Percentiles rank a stretch among this genome's conserved stretches.
Evolutionary conservation across 2,329 filamentous ascomycete species (phyloP).

Genomic region (Paecilomyces dactylethromorphus): DNA sequence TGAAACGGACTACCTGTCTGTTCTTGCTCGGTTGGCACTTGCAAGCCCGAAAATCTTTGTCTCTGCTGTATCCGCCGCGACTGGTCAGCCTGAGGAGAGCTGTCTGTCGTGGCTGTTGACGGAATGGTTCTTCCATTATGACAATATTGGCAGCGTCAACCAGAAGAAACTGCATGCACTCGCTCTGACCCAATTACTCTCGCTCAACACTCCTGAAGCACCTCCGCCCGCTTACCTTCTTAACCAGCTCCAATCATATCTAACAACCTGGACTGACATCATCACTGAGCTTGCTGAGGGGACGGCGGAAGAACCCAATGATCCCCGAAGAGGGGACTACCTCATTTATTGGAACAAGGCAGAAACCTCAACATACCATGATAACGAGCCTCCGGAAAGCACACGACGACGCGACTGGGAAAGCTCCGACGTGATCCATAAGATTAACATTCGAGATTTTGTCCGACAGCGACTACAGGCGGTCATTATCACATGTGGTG

Average conservation of each 20-base stretch:
- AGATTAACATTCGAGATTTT: slow-evolving; percentile 39
- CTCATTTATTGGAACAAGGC: slow-evolving; percentile 33
- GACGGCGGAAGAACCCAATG: slow-evolving; percentile 27
- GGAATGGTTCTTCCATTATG: slow-evolving; percentile 45
- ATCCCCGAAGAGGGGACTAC: slow-evolving; percentile 30
- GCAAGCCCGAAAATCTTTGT: slow-evolving; percentile 65
- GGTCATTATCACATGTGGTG: slow-evolving; percentile 34
- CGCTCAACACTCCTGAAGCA: slow-evolving; percentile 26
- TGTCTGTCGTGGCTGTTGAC: slow-evolving; percentile 37
- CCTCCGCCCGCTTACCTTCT: slow-evolving; percentile 35
- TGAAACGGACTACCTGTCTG: slow-evolving; percentile 77
- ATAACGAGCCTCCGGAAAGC: slow-evolving; percentile 35
- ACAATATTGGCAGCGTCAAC: slow-evolving; percentile 39
- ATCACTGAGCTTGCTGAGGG: slow-evolving; percentile 39
- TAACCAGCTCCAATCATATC: slow-evolving; percentile 39
- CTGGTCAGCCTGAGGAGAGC: slow-evolving; percentile 25
- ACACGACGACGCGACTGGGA: slow-evolving; percentile 34
- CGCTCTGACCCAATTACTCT: slow-evolving; percentile 39
- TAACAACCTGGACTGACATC: slow-evolving; percentile 42
- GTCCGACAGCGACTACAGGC: slow-evolving; percentile 34
- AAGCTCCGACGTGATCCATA: slow-evolving; percentile 35
- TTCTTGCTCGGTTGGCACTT: slow-evolving; percentile 72
- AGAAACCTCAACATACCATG: slow-evolving; percentile 24
- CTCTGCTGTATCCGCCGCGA: slow-evolving; percentile 39
- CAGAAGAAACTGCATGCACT: slow-evolving; percentile 43